Percentiles rank a stretch among this genome's conserved stretches.
phyloP scores from a whole-genome alignment of 2,329 filamentous ascomycete genomes.

The Cadophora sp. region DNA sequence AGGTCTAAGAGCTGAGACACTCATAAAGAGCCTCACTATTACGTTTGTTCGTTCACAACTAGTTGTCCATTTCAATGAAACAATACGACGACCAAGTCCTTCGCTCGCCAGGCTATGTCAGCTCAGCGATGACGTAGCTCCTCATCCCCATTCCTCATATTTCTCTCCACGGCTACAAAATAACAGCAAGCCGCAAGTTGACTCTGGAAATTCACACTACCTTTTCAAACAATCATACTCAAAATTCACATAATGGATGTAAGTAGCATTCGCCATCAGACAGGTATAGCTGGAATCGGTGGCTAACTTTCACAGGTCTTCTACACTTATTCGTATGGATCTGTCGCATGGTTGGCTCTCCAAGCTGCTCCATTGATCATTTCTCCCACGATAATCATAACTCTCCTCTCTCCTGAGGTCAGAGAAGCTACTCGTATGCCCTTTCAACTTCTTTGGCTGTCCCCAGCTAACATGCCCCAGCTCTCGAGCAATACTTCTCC shows the following conservation, averaged over 20 bases:
- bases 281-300: not conserved
- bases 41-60: too few relatives aligned
- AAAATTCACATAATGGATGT: constrained; percentile 17
- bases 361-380: constrained; percentile 59
- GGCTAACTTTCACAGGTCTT: constrained; percentile 49
- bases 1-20: too few relatives aligned
- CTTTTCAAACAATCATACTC: not conserved
- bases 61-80: too few relatives aligned
- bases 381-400: constrained; percentile 65
- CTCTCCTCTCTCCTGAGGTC: constrained; percentile 63
- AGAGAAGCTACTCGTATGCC: constrained; percentile 58
- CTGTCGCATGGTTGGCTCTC: constrained; percentile 55
- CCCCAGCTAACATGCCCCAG: constrained; percentile 19
- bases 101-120: not conserved
- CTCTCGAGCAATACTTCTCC: constrained; percentile 27
- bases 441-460: not conserved
- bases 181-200: not conserved
- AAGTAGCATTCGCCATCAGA: not conserved
- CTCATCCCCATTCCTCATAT: not conserved
- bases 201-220: not conserved
- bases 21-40: too few relatives aligned
- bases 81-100: too few relatives aligned
- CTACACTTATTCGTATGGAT: constrained; percentile 57
- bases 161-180: constrained; percentile 1
- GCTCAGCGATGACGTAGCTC: constrained; percentile 10